Base-by-base conservation (phyloP, 2,329 filamentous ascomycete species). In the Paraphaeosphaeria minitans region DNA sequence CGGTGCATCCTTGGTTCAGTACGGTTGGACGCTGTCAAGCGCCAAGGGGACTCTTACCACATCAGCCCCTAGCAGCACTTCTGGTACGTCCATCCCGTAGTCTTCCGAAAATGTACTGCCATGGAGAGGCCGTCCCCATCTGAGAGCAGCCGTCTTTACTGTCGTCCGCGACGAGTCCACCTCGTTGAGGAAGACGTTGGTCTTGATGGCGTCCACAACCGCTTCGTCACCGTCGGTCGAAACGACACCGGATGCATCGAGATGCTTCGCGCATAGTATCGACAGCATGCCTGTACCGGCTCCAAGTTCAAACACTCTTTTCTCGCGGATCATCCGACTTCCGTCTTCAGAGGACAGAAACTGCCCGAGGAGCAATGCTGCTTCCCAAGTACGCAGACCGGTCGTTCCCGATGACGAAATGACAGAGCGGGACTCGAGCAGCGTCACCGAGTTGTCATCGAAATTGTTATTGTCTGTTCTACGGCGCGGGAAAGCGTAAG, bases 381-480 rank as follows among this genome's bases (percentile, higher is more conserved):
- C 91, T 73, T 94, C 91, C 91, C 91, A 95, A 0, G 91, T 94
- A 35, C 91, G 84, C 24, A 91, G 82, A 1, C 91, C 91, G 0
- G 91, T 94, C 0, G 89, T 93, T 1, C 90, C 89, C 0, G 83
- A 83, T 2, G 87, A 88, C 1, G 89, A 87, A 49, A 94, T 85
- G 29, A 93, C 82, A 31, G 84, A 83, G 2, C 87, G 85, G 33
- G 87, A 87, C 76, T 93, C 91, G 14, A 90, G 82, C 1, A 93
- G 79, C 0, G 87, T 89, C 57, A 93, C 83, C 29, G 74, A 70
- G 42, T 61, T 59, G 39, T 73, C 71, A 43, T 61, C 56, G 54
- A 60, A 56, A 59, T 14, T 61, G 46, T 51, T 62, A 51, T 62
- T 61, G 45, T 66, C 59, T 61, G 58, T 29, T 45, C 56, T 51